phyloP scores from a whole-genome alignment of 1,284 basidiomycete genomes.

The Cronartium quercuum region DNA sequence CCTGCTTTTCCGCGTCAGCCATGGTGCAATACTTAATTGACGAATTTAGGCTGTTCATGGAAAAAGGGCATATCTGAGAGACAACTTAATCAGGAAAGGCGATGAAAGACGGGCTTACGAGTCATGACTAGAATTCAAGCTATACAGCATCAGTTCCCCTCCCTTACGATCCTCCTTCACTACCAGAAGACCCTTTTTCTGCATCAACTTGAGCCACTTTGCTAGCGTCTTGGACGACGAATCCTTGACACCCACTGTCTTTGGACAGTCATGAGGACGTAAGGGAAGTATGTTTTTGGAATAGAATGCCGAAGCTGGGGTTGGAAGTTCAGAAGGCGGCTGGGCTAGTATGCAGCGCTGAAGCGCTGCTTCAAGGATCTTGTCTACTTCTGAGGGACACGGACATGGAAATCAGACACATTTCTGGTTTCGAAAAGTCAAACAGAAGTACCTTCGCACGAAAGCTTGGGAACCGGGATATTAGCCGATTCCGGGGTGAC shows the following conservation, averaged over 20 bases:
- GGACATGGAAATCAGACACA: neutral
- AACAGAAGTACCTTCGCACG: neutral
- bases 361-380: neutral
- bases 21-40: constrained; percentile 15
- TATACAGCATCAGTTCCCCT: constrained; percentile 1
- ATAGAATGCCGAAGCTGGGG: constrained; percentile 18
- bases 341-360: neutral
- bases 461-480: neutral
- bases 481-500: neutral
- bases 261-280: constrained; percentile 17
- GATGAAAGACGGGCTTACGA: neutral
- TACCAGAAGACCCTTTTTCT: constrained; percentile 9
- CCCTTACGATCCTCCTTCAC: constrained; percentile 32
- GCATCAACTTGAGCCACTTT: constrained; percentile 16
- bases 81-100: no score
- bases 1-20: constrained; percentile 15
- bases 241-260: constrained; percentile 16
- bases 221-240: constrained; percentile 9
- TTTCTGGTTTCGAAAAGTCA: neutral
- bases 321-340: neutral
- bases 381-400: constrained; percentile 5
- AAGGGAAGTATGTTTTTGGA: constrained; percentile 15
- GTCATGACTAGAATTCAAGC: neutral
- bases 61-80: no score
- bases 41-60: neutral